Evolutionary conservation across 345 rosid species (phyloP).

Genomic region (Alliaria petiolata): DNA sequence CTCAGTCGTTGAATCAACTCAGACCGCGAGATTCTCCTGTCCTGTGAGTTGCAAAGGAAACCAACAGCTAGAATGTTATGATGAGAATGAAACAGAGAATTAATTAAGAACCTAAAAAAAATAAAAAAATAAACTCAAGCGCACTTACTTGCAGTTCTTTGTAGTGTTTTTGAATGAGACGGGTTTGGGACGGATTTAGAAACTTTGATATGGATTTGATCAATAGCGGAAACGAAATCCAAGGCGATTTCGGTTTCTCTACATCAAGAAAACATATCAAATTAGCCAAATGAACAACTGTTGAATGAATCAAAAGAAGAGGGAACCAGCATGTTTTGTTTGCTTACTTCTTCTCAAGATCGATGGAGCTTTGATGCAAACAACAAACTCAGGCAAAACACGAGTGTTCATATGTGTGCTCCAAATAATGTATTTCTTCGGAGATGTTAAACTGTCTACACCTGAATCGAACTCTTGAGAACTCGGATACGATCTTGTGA

Average conservation of each 20-base stretch:
- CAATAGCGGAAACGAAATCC: slow-evolving; percentile 56
- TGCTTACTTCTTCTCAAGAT: slow-evolving; percentile 32
- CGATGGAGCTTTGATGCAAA: slow-evolving; percentile 52
- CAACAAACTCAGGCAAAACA: slow-evolving; percentile 54
- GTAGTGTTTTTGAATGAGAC: slow-evolving; percentile 39
- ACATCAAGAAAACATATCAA: not conserved
- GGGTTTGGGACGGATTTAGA: slow-evolving; percentile 33
- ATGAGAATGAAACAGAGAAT: not conserved
- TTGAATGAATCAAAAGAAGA: not conserved
- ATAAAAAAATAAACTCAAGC: too few species aligned
- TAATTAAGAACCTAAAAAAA: not conserved
- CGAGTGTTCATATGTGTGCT: slow-evolving; percentile 60
- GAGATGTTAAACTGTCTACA: slow-evolving; percentile 43
- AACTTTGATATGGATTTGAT: slow-evolving; percentile 48
- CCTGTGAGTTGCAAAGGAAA: slow-evolving; percentile 36
- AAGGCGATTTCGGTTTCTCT: slow-evolving; percentile 53
- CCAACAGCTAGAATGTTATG: not conserved
- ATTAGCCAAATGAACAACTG: not conserved
- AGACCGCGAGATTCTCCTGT: slow-evolving; percentile 46
- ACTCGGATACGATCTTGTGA: slow-evolving; percentile 46
- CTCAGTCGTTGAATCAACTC: slow-evolving; percentile 53
- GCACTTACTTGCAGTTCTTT: slow-evolving; percentile 41
- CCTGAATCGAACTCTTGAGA: slow-evolving; percentile 64
- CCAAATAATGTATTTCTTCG: slow-evolving; percentile 64
- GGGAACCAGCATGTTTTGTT: not conserved